Percentiles rank a stretch among this genome's conserved stretches.
These are phyloP conservation scores for Phytophthora pini DNA, from an alignment of 352 stramenopile species.

Conservation along the genomic window DNA sequence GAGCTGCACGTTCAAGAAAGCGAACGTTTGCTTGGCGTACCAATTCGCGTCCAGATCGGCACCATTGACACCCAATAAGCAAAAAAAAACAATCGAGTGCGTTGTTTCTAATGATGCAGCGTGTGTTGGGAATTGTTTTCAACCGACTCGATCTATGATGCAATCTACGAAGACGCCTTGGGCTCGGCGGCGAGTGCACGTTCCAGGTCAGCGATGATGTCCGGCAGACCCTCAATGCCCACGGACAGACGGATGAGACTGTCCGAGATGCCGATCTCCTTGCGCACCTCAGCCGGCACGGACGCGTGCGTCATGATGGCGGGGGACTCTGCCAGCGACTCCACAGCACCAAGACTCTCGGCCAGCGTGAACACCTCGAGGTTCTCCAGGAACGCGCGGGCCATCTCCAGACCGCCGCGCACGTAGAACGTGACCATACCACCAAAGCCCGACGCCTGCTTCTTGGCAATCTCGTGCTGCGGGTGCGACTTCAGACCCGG, in stretches of 20 bases:
- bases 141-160: constrained; percentile 15
- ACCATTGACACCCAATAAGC: constrained; percentile 35
- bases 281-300: constrained; percentile 86
- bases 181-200: constrained; percentile 69
- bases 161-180: constrained; percentile 32
- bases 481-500: constrained; percentile 91
- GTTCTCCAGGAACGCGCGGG: constrained; percentile 93
- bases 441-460: constrained; percentile 75
- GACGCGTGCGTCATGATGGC: constrained; percentile 95
- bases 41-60: constrained; percentile 50
- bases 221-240: constrained; percentile 92
- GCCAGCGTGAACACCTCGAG: constrained; percentile 94
- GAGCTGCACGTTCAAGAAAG: constrained; percentile 49
- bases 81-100: too few species aligned
- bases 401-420: constrained; percentile 80
- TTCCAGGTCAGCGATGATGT: constrained; percentile 92
- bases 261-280: constrained; percentile 92
- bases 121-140: constrained; percentile 2
- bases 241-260: constrained; percentile 93
- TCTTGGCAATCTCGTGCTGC: constrained; percentile 89
- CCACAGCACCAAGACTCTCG: constrained; percentile 95
- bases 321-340: constrained; percentile 93
- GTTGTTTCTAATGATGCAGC: neutral
- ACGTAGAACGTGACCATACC: constrained; percentile 95
- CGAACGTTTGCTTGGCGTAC: constrained; percentile 52